phyloP scores from a whole-genome alignment of 805 yeast species.

The Alloascoidea africana region DNA sequence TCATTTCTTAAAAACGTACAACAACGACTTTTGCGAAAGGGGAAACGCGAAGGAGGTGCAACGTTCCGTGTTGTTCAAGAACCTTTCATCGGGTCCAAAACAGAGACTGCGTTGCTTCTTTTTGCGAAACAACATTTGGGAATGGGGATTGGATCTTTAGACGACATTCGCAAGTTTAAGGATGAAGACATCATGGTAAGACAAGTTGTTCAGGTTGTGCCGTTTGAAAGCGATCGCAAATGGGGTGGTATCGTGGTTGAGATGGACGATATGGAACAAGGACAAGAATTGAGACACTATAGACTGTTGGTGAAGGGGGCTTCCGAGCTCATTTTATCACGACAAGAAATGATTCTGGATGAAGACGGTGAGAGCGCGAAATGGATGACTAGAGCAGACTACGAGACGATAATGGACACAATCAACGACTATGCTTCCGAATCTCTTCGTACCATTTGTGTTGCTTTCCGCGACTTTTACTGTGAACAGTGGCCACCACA shows the following conservation, averaged over 20 bases:
- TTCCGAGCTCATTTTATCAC: constrained; percentile 65
- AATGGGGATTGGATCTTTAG: constrained; percentile 27
- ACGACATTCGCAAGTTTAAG: constrained; percentile 23
- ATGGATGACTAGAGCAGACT: constrained; percentile 10
- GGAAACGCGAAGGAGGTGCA: constrained; percentile 10
- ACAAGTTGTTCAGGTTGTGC: constrained; percentile 53
- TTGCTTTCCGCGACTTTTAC: constrained; percentile 64
- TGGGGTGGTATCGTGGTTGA: constrained; percentile 76
- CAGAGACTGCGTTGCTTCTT: constrained; percentile 76
- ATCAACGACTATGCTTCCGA: constrained; percentile 51
- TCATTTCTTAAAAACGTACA: too few relatives aligned
- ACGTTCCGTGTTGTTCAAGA: constrained; percentile 25
- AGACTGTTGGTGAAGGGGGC: constrained; percentile 83
- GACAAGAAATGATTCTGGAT: constrained; percentile 28
- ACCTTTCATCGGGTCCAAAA: constrained; percentile 78
- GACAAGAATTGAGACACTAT: constrained; percentile 17
- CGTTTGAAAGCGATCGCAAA: constrained; percentile 85
- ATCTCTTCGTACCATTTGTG: constrained; percentile 81
- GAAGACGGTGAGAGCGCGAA: constrained; percentile 10
- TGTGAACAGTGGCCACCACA: constrained; percentile 52
- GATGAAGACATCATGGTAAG: constrained; percentile 16
- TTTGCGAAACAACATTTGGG: constrained; percentile 47
- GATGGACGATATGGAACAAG: constrained; percentile 12
- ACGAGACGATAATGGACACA: constrained; percentile 20
- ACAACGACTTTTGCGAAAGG: constrained; percentile 4